Base-by-base conservation (phyloP, 805 yeast genomes). In the Schwanniomyces polymorphus region DNA sequence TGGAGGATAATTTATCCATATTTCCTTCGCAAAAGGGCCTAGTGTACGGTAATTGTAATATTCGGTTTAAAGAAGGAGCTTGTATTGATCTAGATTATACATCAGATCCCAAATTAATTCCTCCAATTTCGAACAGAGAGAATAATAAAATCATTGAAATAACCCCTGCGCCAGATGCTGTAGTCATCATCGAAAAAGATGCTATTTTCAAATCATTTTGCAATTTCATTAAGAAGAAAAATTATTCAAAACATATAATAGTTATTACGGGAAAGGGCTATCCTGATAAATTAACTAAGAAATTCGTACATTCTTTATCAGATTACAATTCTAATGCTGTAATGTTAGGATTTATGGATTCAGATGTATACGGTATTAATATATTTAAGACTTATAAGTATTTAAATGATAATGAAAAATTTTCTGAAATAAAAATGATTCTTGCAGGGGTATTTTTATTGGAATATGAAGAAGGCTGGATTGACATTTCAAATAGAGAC, bases 211-310 rank as follows among this genome's bases (percentile, higher is more conserved):
- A 62, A 41, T 65, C 72, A 1, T 59, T 67, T 47, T 59, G 68
- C 50, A 47, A 54, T n/a, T 52, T 51, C 39, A 23, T 62, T 3
- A 51, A 49, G 25, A 31, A 18, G 0, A 11, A 18, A n/a, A n/a
- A 38, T 7, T 35, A 17, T 14, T 27, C 16, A 27, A 47, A 48
- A 23, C 45, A 49, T 28, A 48, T 54, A 8, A 25, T 64, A 2
- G 47, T 80, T 0, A 60, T 86, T 7, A 84, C 90, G 0, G 89
- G 87, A 0, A 81, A 79, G 57, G 91, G 91, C 4, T 84, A 72
- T 54, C 89, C 91, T 0, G 91, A 85, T 58, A 55, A 68, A 10
- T 61, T 77, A 5, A 83, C 89, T 0, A 67, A 74, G 41, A 51
- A 57, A 21, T 74, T 84, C 46, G 51, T 81, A 7, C 40, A 50